A percentile compares a stretch with the other conserved stretches of the same genome.
Evolutionary conservation across 495 filamentous ascomycete genomes (phyloP).

Genomic region (Echria macrotheca): DNA sequence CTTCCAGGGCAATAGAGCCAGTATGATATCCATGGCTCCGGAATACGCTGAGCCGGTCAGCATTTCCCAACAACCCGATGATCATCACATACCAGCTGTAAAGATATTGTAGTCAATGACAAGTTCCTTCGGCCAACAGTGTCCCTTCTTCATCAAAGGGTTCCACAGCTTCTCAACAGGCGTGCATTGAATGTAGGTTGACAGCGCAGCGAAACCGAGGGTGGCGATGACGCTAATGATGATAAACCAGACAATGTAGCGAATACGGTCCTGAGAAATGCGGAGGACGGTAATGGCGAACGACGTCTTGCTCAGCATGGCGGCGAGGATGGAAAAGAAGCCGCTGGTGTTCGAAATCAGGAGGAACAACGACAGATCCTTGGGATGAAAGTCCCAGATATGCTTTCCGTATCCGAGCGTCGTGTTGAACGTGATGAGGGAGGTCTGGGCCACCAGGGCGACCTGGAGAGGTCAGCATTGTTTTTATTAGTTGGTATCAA

Average conservation of each 20-base stretch:
- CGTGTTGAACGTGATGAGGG: slow-evolving; percentile 10
- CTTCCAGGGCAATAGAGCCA: background rate
- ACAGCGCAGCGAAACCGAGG: background rate
- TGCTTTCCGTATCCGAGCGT: slow-evolving; percentile 25
- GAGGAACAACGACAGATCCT: slow-evolving; percentile 10
- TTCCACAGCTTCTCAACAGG: background rate
- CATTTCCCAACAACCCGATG: background rate
- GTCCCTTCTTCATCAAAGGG: background rate
- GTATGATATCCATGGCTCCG: background rate
- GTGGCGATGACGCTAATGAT: background rate
- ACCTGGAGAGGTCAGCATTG: background rate
- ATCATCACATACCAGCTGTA: background rate
- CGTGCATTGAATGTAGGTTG: slow-evolving; percentile 1
- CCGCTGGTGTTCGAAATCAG: slow-evolving; percentile 13
- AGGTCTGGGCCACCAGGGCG: slow-evolving; percentile 10
- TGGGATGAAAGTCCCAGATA: slow-evolving; percentile 23
- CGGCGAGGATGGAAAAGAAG: slow-evolving; percentile 17
- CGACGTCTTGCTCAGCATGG: slow-evolving; percentile 27
- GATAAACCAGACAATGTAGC: slow-evolving; percentile 14
- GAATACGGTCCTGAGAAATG: slow-evolving; percentile 18
- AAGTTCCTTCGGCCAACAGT: background rate
- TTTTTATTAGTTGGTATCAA: background rate
- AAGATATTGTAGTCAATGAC: background rate
- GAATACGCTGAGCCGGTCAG: background rate
- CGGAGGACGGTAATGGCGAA: slow-evolving; percentile 24